Base-by-base conservation (phyloP, 2,329 filamentous ascomycete genomes). In the Lecanicillium sp. region DNA sequence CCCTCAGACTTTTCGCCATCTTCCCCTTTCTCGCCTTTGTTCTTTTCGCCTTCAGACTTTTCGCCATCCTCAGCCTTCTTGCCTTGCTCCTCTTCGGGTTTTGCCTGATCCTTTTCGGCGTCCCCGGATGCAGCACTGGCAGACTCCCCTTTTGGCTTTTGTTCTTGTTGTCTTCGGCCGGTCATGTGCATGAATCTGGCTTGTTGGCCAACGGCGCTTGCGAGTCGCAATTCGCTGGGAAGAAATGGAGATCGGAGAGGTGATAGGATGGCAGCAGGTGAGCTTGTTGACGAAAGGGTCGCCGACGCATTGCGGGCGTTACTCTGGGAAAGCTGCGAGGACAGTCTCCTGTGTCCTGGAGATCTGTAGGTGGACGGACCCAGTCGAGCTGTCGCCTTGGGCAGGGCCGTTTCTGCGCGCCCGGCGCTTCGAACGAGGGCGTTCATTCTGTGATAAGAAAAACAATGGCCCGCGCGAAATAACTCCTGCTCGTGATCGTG, bases 1-100 rank as follows among this genome's bases (percentile, higher is more conserved):
- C 78, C 67, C 52, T 77, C 67, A 41, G 72, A 65, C 36, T 73
- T 64, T 32, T 73, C 65, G 33, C 71, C 60, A 32, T 71, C 59
- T 35, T 71, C 60, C 41, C 68, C 62, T 32, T 65, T 54, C 30
- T 68, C 59, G 41, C 62, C 51, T 41, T 57, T 52, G 33, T 51
- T 52, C n/a, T 35, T 11, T 25, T 58, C 55, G 29, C 57, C 54
- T n/a, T 62, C 55, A 9, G 62, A 53, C 14, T 52, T 54, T 20
- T 47, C 41, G 15, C 19, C 36, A 6, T 45, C 42, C 45, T 68
- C 60, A 37, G 63, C 49, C 33, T 72, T 64, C 33, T 71, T 62
- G 38, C 71, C 60, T 32, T 67, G 54, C 25, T 63, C 58, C 33
- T 64, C 66, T 29, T 70, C 59, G 34, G 64, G 45, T 38, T 58